Conservation (phyloP, 1,284 basidiomycete genomes). For the Rhodotorula sp. region DNA sequence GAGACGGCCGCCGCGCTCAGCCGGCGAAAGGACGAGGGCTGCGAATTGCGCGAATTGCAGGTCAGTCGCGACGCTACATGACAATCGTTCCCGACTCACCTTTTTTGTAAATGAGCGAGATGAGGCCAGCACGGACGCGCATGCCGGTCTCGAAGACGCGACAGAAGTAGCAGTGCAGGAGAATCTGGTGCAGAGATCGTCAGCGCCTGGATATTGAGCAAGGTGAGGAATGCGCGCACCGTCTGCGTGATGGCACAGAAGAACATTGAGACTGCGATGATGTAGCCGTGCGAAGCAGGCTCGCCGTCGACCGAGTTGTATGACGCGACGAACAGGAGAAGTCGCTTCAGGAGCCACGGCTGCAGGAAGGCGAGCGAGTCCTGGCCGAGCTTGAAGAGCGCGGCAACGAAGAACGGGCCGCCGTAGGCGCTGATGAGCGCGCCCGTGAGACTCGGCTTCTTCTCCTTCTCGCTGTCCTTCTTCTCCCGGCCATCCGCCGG, state of each 20-base stretch:
- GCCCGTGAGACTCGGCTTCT: constrained; percentile 63
- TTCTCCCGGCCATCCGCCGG: constrained; percentile 14
- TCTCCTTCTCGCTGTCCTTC: constrained; percentile 57
- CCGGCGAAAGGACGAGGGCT: constrained; percentile 77
- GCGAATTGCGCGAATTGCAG: constrained; percentile 43
- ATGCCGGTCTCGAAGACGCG: constrained; percentile 79
- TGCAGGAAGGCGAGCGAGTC: constrained; percentile 81
- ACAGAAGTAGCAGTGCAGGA: constrained; percentile 88
- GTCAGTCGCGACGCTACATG: no score
- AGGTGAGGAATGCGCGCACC: constrained; percentile 43
- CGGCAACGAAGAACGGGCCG: constrained; percentile 67
- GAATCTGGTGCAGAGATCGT: constrained; percentile 34
- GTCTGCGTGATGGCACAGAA: constrained; percentile 71
- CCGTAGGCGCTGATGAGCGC: constrained; percentile 77
- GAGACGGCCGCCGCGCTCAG: constrained; percentile 68
- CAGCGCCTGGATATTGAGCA: not conserved
- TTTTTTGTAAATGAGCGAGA: constrained; percentile 57
- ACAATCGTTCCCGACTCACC: not conserved
- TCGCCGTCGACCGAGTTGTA: constrained; percentile 60
- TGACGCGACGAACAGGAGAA: constrained; percentile 75
- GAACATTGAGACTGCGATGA: constrained; percentile 77
- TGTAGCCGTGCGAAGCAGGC: constrained; percentile 61
- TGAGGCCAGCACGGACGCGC: constrained; percentile 83
- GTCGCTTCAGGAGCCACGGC: constrained; percentile 77
- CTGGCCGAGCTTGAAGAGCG: constrained; percentile 59